Evolutionary conservation across 202 grass and related monocot genomes (phyloP).

Genomic region (Eragrostis tef): DNA sequence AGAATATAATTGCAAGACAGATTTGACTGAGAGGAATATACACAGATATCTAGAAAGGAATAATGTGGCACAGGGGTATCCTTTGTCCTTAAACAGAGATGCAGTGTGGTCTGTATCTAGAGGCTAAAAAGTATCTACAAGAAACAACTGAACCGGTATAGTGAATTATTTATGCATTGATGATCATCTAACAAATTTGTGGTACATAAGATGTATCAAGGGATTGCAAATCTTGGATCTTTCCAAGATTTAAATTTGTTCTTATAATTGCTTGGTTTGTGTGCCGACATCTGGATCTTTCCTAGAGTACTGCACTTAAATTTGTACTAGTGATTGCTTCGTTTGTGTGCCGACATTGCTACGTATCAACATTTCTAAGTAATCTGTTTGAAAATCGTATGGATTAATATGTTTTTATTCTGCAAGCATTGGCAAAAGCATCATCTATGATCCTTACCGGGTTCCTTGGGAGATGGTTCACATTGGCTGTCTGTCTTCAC

Average conservation of each 20-base stretch:
- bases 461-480: slow-evolving; percentile 8
- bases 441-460: slow-evolving; percentile 50
- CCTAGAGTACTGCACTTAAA: background rate
- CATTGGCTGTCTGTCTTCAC: slow-evolving; percentile 15
- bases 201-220: slow-evolving; percentile 5
- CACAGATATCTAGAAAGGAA: slow-evolving; percentile 34
- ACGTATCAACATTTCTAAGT: slow-evolving; percentile 1
- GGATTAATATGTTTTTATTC: slow-evolving; percentile 16
- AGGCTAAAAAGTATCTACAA: slow-evolving; percentile 22
- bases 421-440: slow-evolving; percentile 16
- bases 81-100: slow-evolving; percentile 46
- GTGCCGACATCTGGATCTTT: background rate
- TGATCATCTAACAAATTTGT: background rate
- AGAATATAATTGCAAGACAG: slow-evolving; percentile 21
- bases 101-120: slow-evolving; percentile 9
- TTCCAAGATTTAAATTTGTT: slow-evolving; percentile 14
- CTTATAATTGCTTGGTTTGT: slow-evolving; percentile 2
- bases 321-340: background rate
- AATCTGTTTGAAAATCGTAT: slow-evolving; percentile 28
- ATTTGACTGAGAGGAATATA: slow-evolving; percentile 40
- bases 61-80: slow-evolving; percentile 23
- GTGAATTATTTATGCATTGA: slow-evolving; percentile 14
- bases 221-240: slow-evolving; percentile 31
- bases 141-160: slow-evolving; percentile 16
- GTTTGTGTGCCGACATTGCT: slow-evolving; percentile 16